Conservation (phyloP, 164 flowering plant species). For the Aristolochia fimbriata region DNA sequence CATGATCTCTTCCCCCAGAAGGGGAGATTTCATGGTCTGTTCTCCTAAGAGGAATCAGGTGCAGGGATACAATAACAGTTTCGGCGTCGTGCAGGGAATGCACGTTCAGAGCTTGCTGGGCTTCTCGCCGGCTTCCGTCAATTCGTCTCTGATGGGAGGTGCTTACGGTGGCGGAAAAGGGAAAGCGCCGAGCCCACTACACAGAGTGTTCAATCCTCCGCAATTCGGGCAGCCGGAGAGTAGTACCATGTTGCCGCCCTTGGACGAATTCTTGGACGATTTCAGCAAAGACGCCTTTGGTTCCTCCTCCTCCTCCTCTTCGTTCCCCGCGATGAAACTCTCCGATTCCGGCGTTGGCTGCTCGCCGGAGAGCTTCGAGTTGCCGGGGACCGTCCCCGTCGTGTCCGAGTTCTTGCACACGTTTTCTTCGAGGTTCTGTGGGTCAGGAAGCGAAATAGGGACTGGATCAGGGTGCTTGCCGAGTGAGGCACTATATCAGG, state of each 20-base stretch:
- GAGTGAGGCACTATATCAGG: constrained; percentile 20
- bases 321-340: background rate
- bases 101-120: constrained; percentile 28
- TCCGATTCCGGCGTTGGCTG: constrained; percentile 6
- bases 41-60: constrained; percentile 36
- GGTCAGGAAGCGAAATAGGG: constrained; percentile 14
- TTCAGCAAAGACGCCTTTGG: constrained; percentile 24
- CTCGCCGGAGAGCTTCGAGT: constrained; percentile 19
- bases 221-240: constrained; percentile 34
- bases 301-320: too few relatives aligned
- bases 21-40: constrained; percentile 2
- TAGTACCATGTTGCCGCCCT: constrained; percentile 23
- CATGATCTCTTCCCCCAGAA: too few relatives aligned
- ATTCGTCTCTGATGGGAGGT: constrained; percentile 26
- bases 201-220: constrained; percentile 36
- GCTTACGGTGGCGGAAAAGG: constrained; percentile 22
- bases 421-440: constrained; percentile 22
- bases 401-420: constrained; percentile 20
- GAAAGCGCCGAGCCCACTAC: constrained; percentile 45
- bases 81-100: constrained; percentile 20
- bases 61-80: constrained; percentile 14
- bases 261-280: constrained; percentile 37
- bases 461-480: constrained; percentile 13
- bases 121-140: constrained; percentile 30
- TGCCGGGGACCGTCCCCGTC: constrained; percentile 16